A percentile compares a stretch with the other conserved stretches of the same genome.
phyloP scores from a whole-genome alignment of 1,139 yeast genomes.

The Candida albicans region DNA sequence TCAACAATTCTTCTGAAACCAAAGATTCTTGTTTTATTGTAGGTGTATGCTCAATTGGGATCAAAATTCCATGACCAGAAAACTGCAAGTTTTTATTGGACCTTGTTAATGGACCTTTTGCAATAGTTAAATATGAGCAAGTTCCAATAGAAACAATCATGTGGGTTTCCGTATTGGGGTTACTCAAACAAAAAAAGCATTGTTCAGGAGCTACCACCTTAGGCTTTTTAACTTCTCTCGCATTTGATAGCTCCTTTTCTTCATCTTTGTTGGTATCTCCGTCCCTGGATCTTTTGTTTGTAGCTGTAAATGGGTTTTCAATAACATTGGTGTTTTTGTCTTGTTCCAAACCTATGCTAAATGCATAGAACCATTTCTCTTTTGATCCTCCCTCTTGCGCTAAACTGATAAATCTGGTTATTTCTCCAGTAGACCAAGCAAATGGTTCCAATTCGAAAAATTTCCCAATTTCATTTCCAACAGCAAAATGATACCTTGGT shows the following conservation, averaged over 20 bases:
- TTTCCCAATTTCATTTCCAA: slow-evolving; percentile 48
- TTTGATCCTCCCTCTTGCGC: slow-evolving; percentile 53
- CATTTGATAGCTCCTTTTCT: slow-evolving; percentile 4
- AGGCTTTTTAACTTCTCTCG: slow-evolving; percentile 19
- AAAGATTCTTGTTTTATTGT: slow-evolving; percentile 29
- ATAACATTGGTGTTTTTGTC: slow-evolving; percentile 17
- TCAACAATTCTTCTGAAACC: slow-evolving; percentile 26
- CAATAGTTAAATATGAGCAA: slow-evolving; percentile 67
- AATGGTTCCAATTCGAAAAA: slow-evolving; percentile 62
- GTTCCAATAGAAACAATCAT: slow-evolving; percentile 77
- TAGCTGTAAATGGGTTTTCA: slow-evolving; percentile 39
- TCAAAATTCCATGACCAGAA: slow-evolving; percentile 80
- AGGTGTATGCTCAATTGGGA: slow-evolving; percentile 79
- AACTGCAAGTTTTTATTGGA: slow-evolving; percentile 48
- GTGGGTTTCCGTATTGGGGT: slow-evolving; percentile 76
- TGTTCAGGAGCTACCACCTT: slow-evolving; percentile 50
- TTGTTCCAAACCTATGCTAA: slow-evolving; percentile 35
- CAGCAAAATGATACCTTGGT: slow-evolving; percentile 69
- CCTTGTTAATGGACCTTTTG: slow-evolving; percentile 81
- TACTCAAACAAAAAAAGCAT: slow-evolving; percentile 85
- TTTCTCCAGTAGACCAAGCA: slow-evolving; percentile 43
- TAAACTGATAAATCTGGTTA: slow-evolving; percentile 65
- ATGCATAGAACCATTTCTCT: slow-evolving; percentile 75
- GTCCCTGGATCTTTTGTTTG: slow-evolving; percentile 14
- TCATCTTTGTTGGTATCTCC: slow-evolving; percentile 13